Evolutionary conservation across 75 land plant genomes (phyloP).

Genomic region (Picea glauca): DNA sequence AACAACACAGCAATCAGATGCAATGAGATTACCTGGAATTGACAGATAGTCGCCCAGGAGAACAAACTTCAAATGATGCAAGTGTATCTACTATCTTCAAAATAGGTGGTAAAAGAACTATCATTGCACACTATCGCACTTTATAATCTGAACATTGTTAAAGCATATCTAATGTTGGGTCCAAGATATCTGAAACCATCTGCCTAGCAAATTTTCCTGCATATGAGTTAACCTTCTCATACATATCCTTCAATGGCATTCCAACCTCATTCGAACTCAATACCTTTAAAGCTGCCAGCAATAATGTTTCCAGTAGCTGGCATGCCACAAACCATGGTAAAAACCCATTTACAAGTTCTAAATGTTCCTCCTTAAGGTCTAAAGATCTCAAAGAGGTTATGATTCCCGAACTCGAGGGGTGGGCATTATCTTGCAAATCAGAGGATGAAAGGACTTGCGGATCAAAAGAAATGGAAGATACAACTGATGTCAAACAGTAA

Average conservation of each 20-base stretch:
- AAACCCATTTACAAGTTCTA: neutral
- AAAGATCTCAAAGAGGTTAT: neutral
- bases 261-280: neutral
- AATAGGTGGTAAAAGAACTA: constrained; percentile 56
- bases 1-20: neutral
- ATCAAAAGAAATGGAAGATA: constrained; percentile 25
- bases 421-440: constrained; percentile 11
- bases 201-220: constrained; percentile 38
- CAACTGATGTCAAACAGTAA: constrained; percentile 37
- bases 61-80: constrained; percentile 7
- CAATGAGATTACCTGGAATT: constrained; percentile 38
- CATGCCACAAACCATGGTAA: constrained; percentile 47
- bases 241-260: neutral
- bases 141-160: constrained; percentile 34
- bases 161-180: constrained; percentile 44
- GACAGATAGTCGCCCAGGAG: constrained; percentile 12
- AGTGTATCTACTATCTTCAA: constrained; percentile 39
- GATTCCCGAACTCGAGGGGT: neutral
- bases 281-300: constrained; percentile 37
- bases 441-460: constrained; percentile 9
- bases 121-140: constrained; percentile 55
- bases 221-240: neutral
- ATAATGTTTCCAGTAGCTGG: constrained; percentile 47
- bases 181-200: constrained; percentile 50
- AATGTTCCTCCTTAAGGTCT: constrained; percentile 9